These are phyloP conservation scores for Prunus mume DNA, from an alignment of 306 rosid species.

Conservation along the genomic window DNA sequence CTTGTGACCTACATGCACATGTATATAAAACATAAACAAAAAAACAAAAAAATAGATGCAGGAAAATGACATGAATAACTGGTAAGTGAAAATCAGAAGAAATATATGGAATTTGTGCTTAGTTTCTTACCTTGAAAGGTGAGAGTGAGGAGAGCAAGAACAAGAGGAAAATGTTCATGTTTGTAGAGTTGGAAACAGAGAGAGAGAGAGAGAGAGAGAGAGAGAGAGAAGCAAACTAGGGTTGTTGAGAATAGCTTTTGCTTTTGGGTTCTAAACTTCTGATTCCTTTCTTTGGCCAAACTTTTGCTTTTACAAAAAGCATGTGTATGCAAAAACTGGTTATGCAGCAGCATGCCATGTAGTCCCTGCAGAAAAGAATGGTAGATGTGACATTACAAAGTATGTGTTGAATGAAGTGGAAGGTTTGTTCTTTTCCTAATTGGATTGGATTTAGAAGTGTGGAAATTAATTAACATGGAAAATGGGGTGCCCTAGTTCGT, in stretches of 20 bases:
- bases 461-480: not conserved
- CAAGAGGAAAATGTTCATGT: slow-evolving; percentile 37
- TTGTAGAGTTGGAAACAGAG: not conserved
- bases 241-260: not conserved
- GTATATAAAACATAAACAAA: not conserved
- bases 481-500: not conserved
- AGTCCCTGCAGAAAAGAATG: slow-evolving; percentile 1
- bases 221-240: not conserved
- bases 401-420: not conserved
- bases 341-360: not conserved
- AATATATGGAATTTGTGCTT: too few relatives aligned
- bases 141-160: slow-evolving; percentile 46
- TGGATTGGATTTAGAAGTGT: not conserved
- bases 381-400: not conserved
- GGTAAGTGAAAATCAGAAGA: not conserved
- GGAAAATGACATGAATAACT: not conserved
- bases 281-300: slow-evolving; percentile 14
- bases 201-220: not conserved
- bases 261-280: too few relatives aligned
- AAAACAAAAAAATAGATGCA: not conserved
- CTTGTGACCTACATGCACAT: slow-evolving; percentile 36
- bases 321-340: not conserved
- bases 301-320: slow-evolving; percentile 11
- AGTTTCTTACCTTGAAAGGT: slow-evolving; percentile 44
- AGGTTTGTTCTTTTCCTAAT: not conserved